Evolutionary conservation across 768 basidiomycete genomes (phyloP).

Genomic region (Suillus luteus): DNA sequence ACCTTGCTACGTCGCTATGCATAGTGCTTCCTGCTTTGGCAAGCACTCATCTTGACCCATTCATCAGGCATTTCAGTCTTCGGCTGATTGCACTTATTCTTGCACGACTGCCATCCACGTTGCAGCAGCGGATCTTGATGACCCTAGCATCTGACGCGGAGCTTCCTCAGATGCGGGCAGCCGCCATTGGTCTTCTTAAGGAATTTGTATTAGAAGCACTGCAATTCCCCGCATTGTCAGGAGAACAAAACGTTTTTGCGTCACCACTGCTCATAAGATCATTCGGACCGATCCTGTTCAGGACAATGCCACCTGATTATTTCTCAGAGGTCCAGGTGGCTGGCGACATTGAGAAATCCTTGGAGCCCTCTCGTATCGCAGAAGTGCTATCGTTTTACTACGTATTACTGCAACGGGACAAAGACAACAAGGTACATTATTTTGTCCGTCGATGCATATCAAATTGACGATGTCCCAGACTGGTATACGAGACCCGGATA

Average conservation of each 20-base stretch:
- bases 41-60: constrained; percentile 61
- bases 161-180: constrained; percentile 68
- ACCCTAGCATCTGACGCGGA: constrained; percentile 52
- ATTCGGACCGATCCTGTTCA: constrained; percentile 63
- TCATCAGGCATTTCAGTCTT: constrained; percentile 60
- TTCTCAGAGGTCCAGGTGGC: constrained; percentile 41
- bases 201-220: constrained; percentile 62
- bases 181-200: constrained; percentile 68
- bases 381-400: constrained; percentile 74
- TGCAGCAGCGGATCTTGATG: constrained; percentile 56
- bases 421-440: constrained; percentile 50
- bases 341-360: constrained; percentile 51
- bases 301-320: constrained; percentile 54
- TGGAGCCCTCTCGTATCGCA: constrained; percentile 61
- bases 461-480: constrained; percentile 40
- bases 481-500: constrained; percentile 48
- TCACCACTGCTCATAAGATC: constrained; percentile 55
- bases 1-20: constrained; percentile 50
- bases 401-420: constrained; percentile 60
- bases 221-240: constrained; percentile 25
- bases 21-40: constrained; percentile 56
- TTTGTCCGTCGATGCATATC: constrained; percentile 3
- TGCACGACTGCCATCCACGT: constrained; percentile 43
- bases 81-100: constrained; percentile 60
- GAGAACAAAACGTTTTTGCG: constrained; percentile 46